Base-by-base conservation (phyloP, 306 rosid species). In the Citrullus mucosospermus region DNA sequence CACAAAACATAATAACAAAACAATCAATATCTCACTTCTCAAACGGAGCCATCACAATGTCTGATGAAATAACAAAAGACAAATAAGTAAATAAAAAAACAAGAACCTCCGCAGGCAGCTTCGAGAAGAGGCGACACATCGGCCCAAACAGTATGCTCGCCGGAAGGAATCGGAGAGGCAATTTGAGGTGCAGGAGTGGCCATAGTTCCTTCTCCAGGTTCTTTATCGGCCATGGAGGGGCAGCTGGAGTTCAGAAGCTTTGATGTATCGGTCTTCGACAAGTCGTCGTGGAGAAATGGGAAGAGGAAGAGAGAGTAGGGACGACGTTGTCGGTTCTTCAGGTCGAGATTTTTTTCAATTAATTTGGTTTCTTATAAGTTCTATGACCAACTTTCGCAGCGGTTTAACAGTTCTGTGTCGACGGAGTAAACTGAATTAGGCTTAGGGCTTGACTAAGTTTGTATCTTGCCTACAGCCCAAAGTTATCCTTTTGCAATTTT, bases 101-200 rank as follows among this genome's bases (percentile, higher is more conserved):
- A 48, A 51, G n/a, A 78, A 93, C 98, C 97, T 88, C 79, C 81
- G 67, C 87, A 92, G 14, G 98, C 97, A 82, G 91, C 90, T 20
- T 88, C 81, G 77, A 95, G 97, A 53, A 95, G 97, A 14, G 90
- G 88, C 2, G 96, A 92, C 1, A 89, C 91, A 78, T 95, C 97
- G 54, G 93, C 91, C 98, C 98, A 95, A 22, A 88, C 91, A 63
- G 93, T 73, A 84, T 88, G 85, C 9, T 92, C 93, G 78, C 88
- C 92, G 75, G 93, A 87, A 80, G 93, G 93, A 88, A 92, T 86
- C 82, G 93, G 51, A 13, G 68, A 76, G 76, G 84, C 12, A 72
- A 84, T 87, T 34, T 83, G 83, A 71, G 86, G 80, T 11, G 71
- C 7, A 81, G 74, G 39, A 17, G 82, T 69, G 60, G 34, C 85